A percentile compares a stretch with the other conserved stretches of the same genome.
Conservation (phyloP, 2,329 filamentous ascomycete genomes). For the Hysterium pulicare region DNA sequence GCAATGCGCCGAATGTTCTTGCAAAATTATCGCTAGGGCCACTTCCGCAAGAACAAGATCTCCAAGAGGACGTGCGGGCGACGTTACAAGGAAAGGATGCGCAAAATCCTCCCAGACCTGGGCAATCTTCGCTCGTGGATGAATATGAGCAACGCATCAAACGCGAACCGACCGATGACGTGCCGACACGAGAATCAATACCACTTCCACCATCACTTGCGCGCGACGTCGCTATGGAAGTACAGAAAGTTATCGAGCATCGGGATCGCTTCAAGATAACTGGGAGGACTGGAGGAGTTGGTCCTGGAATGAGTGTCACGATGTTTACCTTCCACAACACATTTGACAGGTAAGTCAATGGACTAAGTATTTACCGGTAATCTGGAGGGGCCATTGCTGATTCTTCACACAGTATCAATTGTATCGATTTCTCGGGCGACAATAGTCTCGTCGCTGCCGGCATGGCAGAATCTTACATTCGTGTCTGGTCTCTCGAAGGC, state of each 20-base stretch:
- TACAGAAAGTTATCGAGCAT: constrained; percentile 89
- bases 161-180: constrained; percentile 83
- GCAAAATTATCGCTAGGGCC: constrained; percentile 72
- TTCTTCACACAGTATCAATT: constrained; percentile 64
- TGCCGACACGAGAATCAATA: constrained; percentile 71
- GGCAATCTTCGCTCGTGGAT: constrained; percentile 72
- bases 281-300: constrained; percentile 75
- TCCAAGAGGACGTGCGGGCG: constrained; percentile 80
- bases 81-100: constrained; percentile 83
- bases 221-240: constrained; percentile 88
- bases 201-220: constrained; percentile 85
- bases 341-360: constrained; percentile 76
- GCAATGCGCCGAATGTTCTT: constrained; percentile 57
- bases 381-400: constrained; percentile 22
- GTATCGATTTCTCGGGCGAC: constrained; percentile 92
- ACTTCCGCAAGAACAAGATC: constrained; percentile 75
- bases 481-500: constrained; percentile 88
- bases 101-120: constrained; percentile 67
- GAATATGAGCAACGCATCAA: constrained; percentile 88
- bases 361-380: too few species aligned
- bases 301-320: constrained; percentile 79
- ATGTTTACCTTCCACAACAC: constrained; percentile 99
- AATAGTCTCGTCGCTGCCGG: constrained; percentile 82
- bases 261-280: constrained; percentile 89
- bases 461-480: constrained; percentile 91